phyloP scores from a whole-genome alignment of 768 basidiomycete species.

The Fistulinella prunicolor region DNA sequence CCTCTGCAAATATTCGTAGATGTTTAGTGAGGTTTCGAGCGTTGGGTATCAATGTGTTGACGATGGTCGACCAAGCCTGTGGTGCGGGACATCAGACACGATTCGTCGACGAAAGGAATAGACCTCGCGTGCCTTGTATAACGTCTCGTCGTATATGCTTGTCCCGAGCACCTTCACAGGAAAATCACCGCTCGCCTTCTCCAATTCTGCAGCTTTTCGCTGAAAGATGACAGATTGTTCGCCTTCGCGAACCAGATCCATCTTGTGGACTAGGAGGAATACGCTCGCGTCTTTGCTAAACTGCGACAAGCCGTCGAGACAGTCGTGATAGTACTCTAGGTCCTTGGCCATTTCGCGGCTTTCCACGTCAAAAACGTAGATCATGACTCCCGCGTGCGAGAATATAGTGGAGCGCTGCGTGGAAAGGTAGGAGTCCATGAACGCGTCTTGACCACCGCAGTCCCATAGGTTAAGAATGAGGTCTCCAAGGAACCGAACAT shows the following conservation, averaged over 20 bases:
- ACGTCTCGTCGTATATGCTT: constrained; percentile 94
- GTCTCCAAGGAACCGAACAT: constrained; percentile 95
- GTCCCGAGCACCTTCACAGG: constrained; percentile 81
- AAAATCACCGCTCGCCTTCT: constrained; percentile 60
- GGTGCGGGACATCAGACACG: constrained; percentile 7
- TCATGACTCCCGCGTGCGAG: constrained; percentile 93
- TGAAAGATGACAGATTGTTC: constrained; percentile 59
- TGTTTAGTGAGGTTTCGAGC: constrained; percentile 86
- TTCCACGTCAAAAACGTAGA: constrained; percentile 98
- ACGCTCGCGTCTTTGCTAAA: constrained; percentile 81
- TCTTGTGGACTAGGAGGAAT: constrained; percentile 94
- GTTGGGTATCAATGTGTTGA: constrained; percentile 95
- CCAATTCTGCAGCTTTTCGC: constrained; percentile 70
- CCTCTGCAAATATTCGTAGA: constrained; percentile 78
- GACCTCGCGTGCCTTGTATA: constrained; percentile 71
- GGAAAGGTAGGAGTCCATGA: constrained; percentile 96
- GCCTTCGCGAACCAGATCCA: constrained; percentile 79
- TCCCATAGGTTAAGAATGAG: constrained; percentile 98
- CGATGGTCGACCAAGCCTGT: constrained; percentile 97
- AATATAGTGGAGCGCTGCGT: constrained; percentile 93
- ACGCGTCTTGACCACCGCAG: constrained; percentile 96
- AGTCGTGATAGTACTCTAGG: constrained; percentile 88
- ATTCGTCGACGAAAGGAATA: constrained; percentile 1
- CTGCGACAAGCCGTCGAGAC: constrained; percentile 76
- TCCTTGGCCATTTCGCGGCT: constrained; percentile 82